Base-by-base conservation (phyloP, 139 green algal genomes). In the Trebouxia sp. region DNA sequence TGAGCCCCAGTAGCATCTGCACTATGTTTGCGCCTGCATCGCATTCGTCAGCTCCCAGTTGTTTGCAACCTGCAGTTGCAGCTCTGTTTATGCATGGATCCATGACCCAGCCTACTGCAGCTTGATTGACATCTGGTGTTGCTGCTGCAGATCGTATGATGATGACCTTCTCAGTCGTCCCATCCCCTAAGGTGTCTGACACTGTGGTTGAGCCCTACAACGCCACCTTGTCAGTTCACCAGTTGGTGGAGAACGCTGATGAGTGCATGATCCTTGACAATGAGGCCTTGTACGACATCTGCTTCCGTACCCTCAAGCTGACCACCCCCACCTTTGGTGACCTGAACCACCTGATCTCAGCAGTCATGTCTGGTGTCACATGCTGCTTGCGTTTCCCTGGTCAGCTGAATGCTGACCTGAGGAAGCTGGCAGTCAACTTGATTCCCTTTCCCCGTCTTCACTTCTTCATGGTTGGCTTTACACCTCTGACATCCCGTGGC, bases 401-500 rank as follows among this genome's bases (percentile, higher is more conserved):
- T 83, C 94, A 98, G 90, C 86, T 98, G 35, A 98, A 98, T 86
- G 91, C 93, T 50, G 94, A 98, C 82, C 87, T 98, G 62, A 85
- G 94, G 75, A 97, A 98, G 91, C 88, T 98, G 78, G 93, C 93
- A 0, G 92, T 98, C 50, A 98, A 97, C 88, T 85, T 97, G 43
- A 96, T 98, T 84, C 94, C 94, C 75, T 97, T 98, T 90, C 95
- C 95, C 35, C 92, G 95, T 38, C 92, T 98, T 70, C 95, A 98
- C 93, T 98, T 98, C 92, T 98, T 98, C 92, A 95, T 97, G 94
- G 80, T 98, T 47, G 95, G 94, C 76, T 98, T 98, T 86, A 93
- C 94, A 20, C 95, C 95, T 30, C 87, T 98, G 67, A 98, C 95
- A 37, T 92, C 88, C 51, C 91, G 95, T 80, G 94, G 95, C 83